phyloP scores from a whole-genome alignment of 768 basidiomycete species.

The Lactarius akahatsu region DNA sequence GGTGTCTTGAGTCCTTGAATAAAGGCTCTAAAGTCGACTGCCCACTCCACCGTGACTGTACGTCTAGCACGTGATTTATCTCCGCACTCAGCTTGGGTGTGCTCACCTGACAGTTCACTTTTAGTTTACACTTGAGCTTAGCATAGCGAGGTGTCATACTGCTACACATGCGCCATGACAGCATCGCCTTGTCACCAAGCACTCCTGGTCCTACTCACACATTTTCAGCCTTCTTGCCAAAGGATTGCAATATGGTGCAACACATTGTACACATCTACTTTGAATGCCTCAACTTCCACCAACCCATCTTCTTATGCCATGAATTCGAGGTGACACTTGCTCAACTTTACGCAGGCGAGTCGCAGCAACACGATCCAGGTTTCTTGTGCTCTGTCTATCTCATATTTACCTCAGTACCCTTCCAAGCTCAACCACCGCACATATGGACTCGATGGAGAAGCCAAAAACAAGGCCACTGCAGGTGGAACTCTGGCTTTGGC shows the following conservation, averaged over 20 bases:
- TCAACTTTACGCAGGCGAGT: constrained; percentile 60
- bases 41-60: too few relatives aligned
- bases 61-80: too few relatives aligned
- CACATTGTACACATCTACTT: constrained; percentile 73
- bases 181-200: constrained; percentile 31
- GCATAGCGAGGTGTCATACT: too few relatives aligned
- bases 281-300: constrained; percentile 70
- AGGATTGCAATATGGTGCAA: constrained; percentile 65
- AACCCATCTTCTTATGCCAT: constrained; percentile 68
- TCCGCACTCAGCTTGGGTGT: too few relatives aligned
- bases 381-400: constrained; percentile 77
- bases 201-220: constrained; percentile 36
- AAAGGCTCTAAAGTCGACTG: too few relatives aligned
- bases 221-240: constrained; percentile 69
- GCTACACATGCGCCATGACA: constrained; percentile 52
- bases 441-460: constrained; percentile 49
- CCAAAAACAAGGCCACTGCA: constrained; percentile 38
- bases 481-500: constrained; percentile 33
- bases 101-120: too few relatives aligned
- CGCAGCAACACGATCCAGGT: constrained; percentile 65
- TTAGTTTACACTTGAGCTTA: too few relatives aligned
- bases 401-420: constrained; percentile 74
- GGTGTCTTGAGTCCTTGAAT: too few relatives aligned
- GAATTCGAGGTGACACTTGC: constrained; percentile 66
- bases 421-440: constrained; percentile 77